Percentiles rank a stretch among this genome's conserved stretches.
phyloP scores from a whole-genome alignment of 805 yeast species.

The Komagataella ulmi region DNA sequence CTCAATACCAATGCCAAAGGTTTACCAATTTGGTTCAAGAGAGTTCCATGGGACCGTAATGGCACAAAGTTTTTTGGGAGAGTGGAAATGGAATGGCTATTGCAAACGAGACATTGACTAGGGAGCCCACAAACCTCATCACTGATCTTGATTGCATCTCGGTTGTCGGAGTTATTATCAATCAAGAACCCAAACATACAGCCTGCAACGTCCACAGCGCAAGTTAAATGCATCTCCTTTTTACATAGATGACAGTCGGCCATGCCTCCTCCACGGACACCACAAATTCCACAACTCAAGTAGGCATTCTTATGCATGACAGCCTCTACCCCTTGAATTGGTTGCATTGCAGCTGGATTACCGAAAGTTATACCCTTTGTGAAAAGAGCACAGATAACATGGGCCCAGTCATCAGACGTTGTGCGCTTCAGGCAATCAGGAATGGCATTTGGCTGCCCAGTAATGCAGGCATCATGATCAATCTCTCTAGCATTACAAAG shows the following conservation, averaged over 20 bases:
- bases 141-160: constrained; percentile 8
- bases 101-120: constrained; percentile 30
- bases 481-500: constrained; percentile 48
- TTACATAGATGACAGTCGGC: constrained; percentile 32
- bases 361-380: constrained; percentile 30
- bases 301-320: constrained; percentile 17
- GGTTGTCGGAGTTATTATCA: constrained; percentile 10
- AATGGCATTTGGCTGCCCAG: constrained; percentile 23
- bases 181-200: constrained; percentile 27
- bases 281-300: constrained; percentile 30
- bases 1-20: neutral
- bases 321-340: constrained; percentile 24
- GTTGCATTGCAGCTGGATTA: constrained; percentile 28
- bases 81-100: constrained; percentile 18
- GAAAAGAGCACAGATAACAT: constrained; percentile 57
- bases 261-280: constrained; percentile 34
- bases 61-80: constrained; percentile 9
- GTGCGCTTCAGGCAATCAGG: constrained; percentile 69
- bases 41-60: constrained; percentile 13
- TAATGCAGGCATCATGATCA: constrained; percentile 29
- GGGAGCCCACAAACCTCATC: constrained; percentile 23
- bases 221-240: constrained; percentile 34
- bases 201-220: constrained; percentile 37
- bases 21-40: neutral
- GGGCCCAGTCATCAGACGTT: constrained; percentile 61